Evolutionary conservation across 495 filamentous ascomycete species (phyloP).

Genomic region (Talaromyces proteolyticus): DNA sequence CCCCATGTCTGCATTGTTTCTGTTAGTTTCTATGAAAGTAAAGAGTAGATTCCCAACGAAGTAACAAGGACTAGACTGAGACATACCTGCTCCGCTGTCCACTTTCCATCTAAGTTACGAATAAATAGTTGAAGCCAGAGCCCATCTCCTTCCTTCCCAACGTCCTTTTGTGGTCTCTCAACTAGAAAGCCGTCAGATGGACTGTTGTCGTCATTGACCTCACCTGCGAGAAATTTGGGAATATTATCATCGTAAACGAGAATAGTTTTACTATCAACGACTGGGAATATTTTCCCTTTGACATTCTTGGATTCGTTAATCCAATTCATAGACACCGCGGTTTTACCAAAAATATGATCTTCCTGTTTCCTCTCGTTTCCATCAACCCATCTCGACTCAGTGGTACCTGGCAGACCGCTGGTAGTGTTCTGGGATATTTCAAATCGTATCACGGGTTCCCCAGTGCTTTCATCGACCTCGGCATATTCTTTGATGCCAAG

Average conservation of each 20-base stretch:
- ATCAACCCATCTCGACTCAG: constrained; percentile 68
- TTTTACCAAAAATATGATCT: constrained; percentile 75
- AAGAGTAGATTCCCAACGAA: constrained; percentile 9
- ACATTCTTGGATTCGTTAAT: constrained; percentile 27
- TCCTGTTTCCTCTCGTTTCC: constrained; percentile 59
- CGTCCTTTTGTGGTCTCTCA: constrained; percentile 13
- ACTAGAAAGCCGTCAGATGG: constrained; percentile 27
- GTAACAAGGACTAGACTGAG: background rate
- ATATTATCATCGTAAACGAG: constrained; percentile 38
- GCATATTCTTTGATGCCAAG: constrained; percentile 61
- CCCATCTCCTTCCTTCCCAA: constrained; percentile 28
- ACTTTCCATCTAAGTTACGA: constrained; percentile 28
- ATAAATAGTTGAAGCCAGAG: constrained; percentile 39
- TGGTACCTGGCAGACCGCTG: constrained; percentile 67
- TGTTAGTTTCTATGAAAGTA: background rate
- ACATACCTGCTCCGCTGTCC: constrained; percentile 46
- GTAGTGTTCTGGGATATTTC: constrained; percentile 74
- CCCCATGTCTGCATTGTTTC: constrained; percentile 48
- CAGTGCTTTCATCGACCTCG: constrained; percentile 26
- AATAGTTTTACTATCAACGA: constrained; percentile 23
- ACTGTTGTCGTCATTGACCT: constrained; percentile 29
- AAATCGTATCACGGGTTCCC: constrained; percentile 50
- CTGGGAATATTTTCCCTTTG: constrained; percentile 25
- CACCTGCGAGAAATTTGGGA: constrained; percentile 33
- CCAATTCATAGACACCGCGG: constrained; percentile 57